phyloP scores from a whole-genome alignment of 768 basidiomycete species.

The Phaffia tasmanica region DNA sequence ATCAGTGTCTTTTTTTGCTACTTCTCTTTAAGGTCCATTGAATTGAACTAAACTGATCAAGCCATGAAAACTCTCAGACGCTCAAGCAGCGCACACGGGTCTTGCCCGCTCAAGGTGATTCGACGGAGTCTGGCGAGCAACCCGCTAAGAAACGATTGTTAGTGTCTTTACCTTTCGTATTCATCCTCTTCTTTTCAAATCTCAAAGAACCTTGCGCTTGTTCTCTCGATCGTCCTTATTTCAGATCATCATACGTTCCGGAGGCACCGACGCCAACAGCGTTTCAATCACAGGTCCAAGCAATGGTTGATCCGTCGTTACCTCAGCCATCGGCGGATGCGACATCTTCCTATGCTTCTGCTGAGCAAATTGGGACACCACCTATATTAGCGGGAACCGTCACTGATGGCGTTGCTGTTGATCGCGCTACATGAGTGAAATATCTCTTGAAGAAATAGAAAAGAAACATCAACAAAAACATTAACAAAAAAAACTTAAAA shows the following conservation, averaged over 20 bases:
- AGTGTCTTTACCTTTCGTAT: neutral
- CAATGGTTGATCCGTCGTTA: neutral
- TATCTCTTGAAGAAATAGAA: too few relatives aligned
- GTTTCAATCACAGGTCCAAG: neutral
- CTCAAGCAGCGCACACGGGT: neutral
- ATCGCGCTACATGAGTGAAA: neutral
- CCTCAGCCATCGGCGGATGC: conserved; percentile 16
- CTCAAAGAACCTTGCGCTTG: neutral
- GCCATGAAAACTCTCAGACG: conserved; percentile 7
- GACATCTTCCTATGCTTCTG: conserved; percentile 4
- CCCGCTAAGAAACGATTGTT: conserved; percentile 25
- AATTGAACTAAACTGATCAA: neutral
- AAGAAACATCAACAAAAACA: too few relatives aligned
- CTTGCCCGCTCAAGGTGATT: neutral
- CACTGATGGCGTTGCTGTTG: neutral
- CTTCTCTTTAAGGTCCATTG: neutral
- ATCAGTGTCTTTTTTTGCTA: too few relatives aligned
- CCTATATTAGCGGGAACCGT: conserved; percentile 21
- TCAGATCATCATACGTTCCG: conserved; percentile 19
- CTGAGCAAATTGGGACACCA: conserved; percentile 17
- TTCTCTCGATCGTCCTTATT: neutral
- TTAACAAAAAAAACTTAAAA: too few relatives aligned
- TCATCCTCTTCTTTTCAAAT: neutral
- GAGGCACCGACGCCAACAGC: conserved; percentile 8
- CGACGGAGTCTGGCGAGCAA: conserved; percentile 4